Evolutionary conservation across 768 basidiomycete genomes (phyloP).

Genomic region (Crassisporium funariophilum): DNA sequence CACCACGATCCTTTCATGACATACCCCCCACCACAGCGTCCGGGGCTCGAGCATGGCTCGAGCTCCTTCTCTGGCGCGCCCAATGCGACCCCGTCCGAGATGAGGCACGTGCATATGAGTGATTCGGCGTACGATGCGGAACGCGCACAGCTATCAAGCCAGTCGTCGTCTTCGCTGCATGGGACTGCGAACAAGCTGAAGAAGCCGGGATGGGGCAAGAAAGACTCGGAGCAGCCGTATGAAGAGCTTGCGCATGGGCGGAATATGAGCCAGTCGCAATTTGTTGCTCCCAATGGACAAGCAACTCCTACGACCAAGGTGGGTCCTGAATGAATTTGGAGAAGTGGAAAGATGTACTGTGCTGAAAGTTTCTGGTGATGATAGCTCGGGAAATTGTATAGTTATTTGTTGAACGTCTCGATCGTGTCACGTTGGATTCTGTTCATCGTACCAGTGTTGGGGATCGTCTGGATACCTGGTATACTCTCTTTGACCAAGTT

Average conservation of each 20-base stretch:
- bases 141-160: too few species aligned
- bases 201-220: constrained; percentile 48
- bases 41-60: too few species aligned
- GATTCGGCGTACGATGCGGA: too few species aligned
- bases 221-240: constrained; percentile 54
- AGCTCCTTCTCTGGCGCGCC: too few species aligned
- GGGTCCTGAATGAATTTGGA: constrained; percentile 16
- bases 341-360: not conserved
- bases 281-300: constrained; percentile 64
- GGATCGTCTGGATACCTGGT: constrained; percentile 70
- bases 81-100: too few species aligned
- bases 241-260: constrained; percentile 48
- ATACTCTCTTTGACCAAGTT: constrained; percentile 60
- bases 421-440: constrained; percentile 81
- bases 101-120: too few species aligned
- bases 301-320: constrained; percentile 59
- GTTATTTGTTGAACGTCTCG: constrained; percentile 74
- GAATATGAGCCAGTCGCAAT: constrained; percentile 51
- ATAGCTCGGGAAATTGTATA: constrained; percentile 66
- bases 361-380: constrained; percentile 3
- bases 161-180: too few species aligned
- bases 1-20: too few species aligned
- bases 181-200: constrained; percentile 50
- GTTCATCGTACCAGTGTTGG: constrained; percentile 75
- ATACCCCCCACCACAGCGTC: too few species aligned